Conservation (phyloP, 148 eudicot genomes). For the Agrostemma githago region DNA sequence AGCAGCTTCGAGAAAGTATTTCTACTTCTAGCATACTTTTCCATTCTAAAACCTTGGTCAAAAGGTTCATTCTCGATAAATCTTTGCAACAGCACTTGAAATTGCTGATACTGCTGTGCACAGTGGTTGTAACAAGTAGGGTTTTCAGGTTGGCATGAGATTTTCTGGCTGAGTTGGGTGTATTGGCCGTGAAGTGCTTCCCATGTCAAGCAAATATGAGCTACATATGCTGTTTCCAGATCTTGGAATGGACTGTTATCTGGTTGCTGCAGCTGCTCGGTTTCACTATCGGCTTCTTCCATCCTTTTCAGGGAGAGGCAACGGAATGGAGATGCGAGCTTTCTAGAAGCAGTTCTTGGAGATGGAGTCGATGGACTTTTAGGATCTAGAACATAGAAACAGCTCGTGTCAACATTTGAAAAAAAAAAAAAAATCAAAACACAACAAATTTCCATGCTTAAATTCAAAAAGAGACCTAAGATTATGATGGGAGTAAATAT, state of each 20-base stretch:
- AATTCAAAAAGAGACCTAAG: background rate
- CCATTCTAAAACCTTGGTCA: conserved; percentile 66
- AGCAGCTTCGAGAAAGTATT: conserved; percentile 64
- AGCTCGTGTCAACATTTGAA: background rate
- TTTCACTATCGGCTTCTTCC: conserved; percentile 63
- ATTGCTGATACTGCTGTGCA: conserved; percentile 94
- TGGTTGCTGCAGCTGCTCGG: conserved; percentile 66
- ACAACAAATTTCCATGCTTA: background rate
- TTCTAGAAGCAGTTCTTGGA: conserved; percentile 69
- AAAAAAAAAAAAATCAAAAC: background rate
- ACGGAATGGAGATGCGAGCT: conserved; percentile 71
- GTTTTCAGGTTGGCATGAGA: conserved; percentile 64
- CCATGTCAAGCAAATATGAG: conserved; percentile 89
- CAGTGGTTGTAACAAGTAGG: conserved; percentile 62
- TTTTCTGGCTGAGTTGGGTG: conserved; percentile 72
- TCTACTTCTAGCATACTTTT: conserved; percentile 73
- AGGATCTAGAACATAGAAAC: conserved; percentile 38
- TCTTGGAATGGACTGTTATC: conserved; percentile 51
- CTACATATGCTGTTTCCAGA: conserved; percentile 83
- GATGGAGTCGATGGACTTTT: conserved; percentile 52
- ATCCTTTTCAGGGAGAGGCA: conserved; percentile 81
- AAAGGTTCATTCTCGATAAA: conserved; percentile 94
- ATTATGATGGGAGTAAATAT: too few species aligned
- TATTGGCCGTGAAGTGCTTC: conserved; percentile 94
- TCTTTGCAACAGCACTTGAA: conserved; percentile 83